Conservation (phyloP, 2,329 filamentous ascomycete genomes). For the Colletotrichum sp. region DNA sequence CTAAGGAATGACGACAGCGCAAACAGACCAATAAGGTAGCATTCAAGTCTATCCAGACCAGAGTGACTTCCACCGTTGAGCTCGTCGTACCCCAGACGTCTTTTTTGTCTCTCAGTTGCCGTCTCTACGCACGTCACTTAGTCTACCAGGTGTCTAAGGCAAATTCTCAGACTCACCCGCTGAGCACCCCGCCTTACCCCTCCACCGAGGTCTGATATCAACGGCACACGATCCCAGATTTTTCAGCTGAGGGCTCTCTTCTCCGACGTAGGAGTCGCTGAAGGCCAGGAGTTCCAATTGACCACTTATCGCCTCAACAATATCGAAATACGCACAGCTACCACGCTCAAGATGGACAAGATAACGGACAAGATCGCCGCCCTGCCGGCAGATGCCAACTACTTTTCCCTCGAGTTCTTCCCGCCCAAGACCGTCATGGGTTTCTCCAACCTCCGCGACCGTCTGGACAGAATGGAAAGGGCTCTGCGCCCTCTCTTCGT, state of each 20-base stretch:
- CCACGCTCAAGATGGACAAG: conserved; percentile 68
- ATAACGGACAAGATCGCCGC: conserved; percentile 96
- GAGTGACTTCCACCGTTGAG: background rate
- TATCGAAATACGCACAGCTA: background rate
- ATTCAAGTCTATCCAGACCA: background rate
- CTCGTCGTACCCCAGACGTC: background rate
- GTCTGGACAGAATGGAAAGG: conserved; percentile 92
- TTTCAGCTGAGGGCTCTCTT: background rate
- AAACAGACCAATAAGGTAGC: conserved; percentile 11
- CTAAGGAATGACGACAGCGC: conserved; percentile 19
- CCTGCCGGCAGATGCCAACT: conserved; percentile 79
- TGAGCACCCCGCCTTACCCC: conserved; percentile 5
- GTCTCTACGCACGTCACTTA: background rate
- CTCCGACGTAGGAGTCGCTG: background rate
- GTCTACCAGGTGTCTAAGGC: background rate
- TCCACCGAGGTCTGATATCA: conserved; percentile 3
- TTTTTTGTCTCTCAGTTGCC: background rate
- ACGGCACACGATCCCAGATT: background rate
- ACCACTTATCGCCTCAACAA: background rate
- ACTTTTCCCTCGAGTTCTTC: conserved; percentile 99
- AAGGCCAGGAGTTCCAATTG: background rate
- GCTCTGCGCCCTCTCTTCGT: conserved; percentile 92
- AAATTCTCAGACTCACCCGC: background rate
- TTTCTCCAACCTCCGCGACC: conserved; percentile 90
- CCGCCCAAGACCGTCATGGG: conserved; percentile 97